Evolutionary conservation across 2,329 filamentous ascomycete genomes (phyloP).

Genomic region (Pseudogymnoascus sp.): DNA sequence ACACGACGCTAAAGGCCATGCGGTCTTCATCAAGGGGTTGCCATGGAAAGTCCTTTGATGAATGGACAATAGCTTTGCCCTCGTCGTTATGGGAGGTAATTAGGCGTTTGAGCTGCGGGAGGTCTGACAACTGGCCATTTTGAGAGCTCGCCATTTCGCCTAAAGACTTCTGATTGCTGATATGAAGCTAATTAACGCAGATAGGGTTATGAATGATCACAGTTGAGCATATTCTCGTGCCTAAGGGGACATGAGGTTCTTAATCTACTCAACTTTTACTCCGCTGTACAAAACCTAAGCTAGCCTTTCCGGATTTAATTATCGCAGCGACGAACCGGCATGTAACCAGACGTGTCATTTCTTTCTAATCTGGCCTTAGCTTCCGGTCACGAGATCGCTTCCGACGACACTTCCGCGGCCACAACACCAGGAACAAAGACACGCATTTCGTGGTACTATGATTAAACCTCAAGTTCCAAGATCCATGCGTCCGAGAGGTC

Average conservation of each 20-base stretch:
- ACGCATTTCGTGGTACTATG: background rate
- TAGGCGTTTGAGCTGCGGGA: conserved; percentile 28
- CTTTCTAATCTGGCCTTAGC: background rate
- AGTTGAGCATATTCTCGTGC: background rate
- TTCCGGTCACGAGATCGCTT: background rate
- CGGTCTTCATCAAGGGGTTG: conserved; percentile 12
- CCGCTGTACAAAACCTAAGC: background rate
- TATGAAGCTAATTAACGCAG: background rate
- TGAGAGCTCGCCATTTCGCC: conserved; percentile 20
- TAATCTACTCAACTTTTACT: background rate
- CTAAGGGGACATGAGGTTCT: background rate
- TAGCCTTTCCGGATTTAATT: background rate
- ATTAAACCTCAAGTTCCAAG: background rate
- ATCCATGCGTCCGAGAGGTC: background rate
- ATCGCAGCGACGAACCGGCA: background rate
- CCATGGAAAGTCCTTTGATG: conserved; percentile 24
- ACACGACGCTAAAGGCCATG: conserved; percentile 28
- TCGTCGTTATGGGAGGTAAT: conserved; percentile 29
- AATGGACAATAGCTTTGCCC: conserved; percentile 33
- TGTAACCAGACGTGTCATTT: background rate
- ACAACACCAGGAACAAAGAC: background rate
- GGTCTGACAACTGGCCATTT: conserved; percentile 27
- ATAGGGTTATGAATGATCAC: background rate
- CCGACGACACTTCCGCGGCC: background rate
- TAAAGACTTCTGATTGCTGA: background rate